Conservation (phyloP, 805 yeast genomes). For the Ogataea kodamae region DNA sequence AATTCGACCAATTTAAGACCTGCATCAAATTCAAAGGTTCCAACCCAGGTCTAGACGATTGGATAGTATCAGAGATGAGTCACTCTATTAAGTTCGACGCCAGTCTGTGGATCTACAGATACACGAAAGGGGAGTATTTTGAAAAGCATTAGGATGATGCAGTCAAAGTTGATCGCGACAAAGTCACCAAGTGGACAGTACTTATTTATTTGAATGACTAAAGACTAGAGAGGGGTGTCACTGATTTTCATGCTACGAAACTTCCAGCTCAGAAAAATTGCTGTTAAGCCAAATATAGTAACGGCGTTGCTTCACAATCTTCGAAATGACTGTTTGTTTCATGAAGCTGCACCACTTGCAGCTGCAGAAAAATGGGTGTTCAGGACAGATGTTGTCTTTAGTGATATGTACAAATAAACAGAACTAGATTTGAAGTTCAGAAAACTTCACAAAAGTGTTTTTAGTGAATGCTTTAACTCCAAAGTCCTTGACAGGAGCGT, state of each 20-base stretch:
- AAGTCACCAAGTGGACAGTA: constrained; percentile 54
- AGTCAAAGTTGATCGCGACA: constrained; percentile 38
- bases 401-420: constrained; percentile 13
- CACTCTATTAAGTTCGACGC: constrained; percentile 50
- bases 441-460: constrained; percentile 24
- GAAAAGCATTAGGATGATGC: constrained; percentile 61
- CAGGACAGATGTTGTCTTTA: constrained; percentile 55
- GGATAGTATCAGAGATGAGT: constrained; percentile 31
- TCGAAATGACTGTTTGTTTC: constrained; percentile 60
- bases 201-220: constrained; percentile 55
- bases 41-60: constrained; percentile 30
- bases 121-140: constrained; percentile 54
- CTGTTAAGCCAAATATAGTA: constrained; percentile 48
- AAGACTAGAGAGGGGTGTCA: constrained; percentile 57
- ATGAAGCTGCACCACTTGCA: constrained; percentile 52
- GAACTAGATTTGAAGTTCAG: constrained; percentile 21
- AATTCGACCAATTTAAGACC: constrained; percentile 43
- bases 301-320: constrained; percentile 61
- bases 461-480: constrained; percentile 22
- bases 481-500: constrained; percentile 6
- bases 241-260: constrained; percentile 42
- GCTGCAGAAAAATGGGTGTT: constrained; percentile 60
- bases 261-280: constrained; percentile 23
- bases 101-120: constrained; percentile 53
- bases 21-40: constrained; percentile 31